Conservation (phyloP, 129 eudicot species). For the Daucus carota region DH1_v3.0 NC_030382.2:39067001-39067500, state of each 20-base stretch:
- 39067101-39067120: constrained; percentile 1
- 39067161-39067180: constrained; percentile 27
- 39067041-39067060: neutral
- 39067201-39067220: constrained; percentile 92
- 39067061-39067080: neutral
- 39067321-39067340: constrained; percentile 23
- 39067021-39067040: neutral
- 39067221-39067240: constrained; percentile 85
- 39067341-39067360: neutral
- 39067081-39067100: neutral
- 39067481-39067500: neutral
- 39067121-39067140: constrained; percentile 6
- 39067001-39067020: neutral
- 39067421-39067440: neutral
- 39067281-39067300: constrained; percentile 97
- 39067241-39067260: constrained; percentile 93
- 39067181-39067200: constrained; percentile 30
- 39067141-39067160: constrained; percentile 19
- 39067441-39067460: neutral
- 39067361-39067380: neutral
- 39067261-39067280: constrained; percentile 98
- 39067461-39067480: neutral
- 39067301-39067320: constrained; percentile 89
- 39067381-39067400: neutral
- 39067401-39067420: neutral